Evolutionary conservation across 805 yeast species (phyloP).

Genomic region (Saturnispora hagleri): DNA sequence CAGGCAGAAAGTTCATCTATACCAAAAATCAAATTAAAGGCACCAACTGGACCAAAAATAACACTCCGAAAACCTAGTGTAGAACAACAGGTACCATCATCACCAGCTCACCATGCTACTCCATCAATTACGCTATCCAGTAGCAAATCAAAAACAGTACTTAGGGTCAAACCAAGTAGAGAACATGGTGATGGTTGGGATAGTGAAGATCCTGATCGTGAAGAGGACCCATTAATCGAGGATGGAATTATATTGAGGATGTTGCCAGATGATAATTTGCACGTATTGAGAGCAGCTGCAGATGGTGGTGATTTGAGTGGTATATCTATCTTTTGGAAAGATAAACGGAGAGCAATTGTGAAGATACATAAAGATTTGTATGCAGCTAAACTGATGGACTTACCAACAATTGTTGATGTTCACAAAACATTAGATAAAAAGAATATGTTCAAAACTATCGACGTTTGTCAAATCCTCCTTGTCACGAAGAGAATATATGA

Average conservation of each 20-base stretch:
- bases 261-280: constrained; percentile 57
- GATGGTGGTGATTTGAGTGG: constrained; percentile 68
- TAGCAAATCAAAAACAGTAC: constrained; percentile 31
- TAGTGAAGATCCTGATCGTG: constrained; percentile 91
- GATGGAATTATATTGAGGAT: constrained; percentile 77
- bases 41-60: constrained; percentile 28
- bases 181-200: constrained; percentile 94
- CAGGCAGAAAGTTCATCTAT: background rate
- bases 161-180: constrained; percentile 50
- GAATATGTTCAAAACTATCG: constrained; percentile 79
- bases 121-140: constrained; percentile 20
- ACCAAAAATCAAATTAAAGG: constrained; percentile 13
- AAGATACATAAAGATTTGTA: constrained; percentile 60
- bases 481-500: constrained; percentile 47
- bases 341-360: constrained; percentile 69
- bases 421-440: constrained; percentile 85
- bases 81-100: background rate
- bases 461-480: constrained; percentile 74
- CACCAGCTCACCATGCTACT: constrained; percentile 2
- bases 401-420: constrained; percentile 82
- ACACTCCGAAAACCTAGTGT: constrained; percentile 62
- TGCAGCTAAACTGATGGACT: constrained; percentile 77
- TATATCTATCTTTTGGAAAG: constrained; percentile 73
- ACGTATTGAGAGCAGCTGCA: constrained; percentile 63
- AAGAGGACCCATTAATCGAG: constrained; percentile 88